Evolutionary conservation across 768 basidiomycete species (phyloP).

Genomic region (Lactifluus hygrophoroides): DNA sequence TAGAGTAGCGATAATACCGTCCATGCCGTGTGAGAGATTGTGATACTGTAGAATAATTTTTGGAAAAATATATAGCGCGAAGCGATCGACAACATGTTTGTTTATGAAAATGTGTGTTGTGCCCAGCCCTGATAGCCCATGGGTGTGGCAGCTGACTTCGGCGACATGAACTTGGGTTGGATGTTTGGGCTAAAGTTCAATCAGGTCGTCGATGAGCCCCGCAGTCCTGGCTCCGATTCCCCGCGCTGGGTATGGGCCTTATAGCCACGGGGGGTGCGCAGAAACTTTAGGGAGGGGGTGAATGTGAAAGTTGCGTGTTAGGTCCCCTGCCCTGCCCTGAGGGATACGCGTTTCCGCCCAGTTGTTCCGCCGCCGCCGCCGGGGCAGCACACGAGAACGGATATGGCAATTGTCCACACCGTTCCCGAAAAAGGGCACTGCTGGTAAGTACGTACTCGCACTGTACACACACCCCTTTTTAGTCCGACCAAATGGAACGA

Average conservation of each 20-base stretch:
- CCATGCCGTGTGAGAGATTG: not conserved
- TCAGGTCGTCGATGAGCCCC: not conserved
- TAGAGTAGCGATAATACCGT: too few relatives aligned
- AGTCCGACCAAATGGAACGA: not conserved
- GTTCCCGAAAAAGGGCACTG: slow-evolving; percentile 1
- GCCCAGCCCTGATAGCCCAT: too few relatives aligned
- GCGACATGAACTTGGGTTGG: not conserved
- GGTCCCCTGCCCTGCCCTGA: too few relatives aligned
- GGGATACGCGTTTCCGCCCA: too few relatives aligned
- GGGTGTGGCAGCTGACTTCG: slow-evolving; percentile 15
- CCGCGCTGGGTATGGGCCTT: not conserved
- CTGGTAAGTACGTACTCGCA: too few relatives aligned
- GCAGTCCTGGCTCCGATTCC: not conserved
- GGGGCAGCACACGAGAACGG: too few relatives aligned
- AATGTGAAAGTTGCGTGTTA: too few relatives aligned
- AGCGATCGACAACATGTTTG: slow-evolving; percentile 10
- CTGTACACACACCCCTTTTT: too few relatives aligned
- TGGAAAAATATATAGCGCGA: too few relatives aligned
- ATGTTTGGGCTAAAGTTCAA: not conserved
- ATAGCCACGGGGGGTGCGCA: not conserved
- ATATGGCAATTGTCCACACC: not conserved
- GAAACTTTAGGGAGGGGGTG: not conserved
- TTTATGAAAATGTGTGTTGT: too few relatives aligned
- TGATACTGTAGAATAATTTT: not conserved
- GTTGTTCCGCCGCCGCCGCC: too few relatives aligned